Evolutionary conservation across 352 stramenopile genomes (phyloP).

Genomic region (Phytophthora kernoviae): DNA sequence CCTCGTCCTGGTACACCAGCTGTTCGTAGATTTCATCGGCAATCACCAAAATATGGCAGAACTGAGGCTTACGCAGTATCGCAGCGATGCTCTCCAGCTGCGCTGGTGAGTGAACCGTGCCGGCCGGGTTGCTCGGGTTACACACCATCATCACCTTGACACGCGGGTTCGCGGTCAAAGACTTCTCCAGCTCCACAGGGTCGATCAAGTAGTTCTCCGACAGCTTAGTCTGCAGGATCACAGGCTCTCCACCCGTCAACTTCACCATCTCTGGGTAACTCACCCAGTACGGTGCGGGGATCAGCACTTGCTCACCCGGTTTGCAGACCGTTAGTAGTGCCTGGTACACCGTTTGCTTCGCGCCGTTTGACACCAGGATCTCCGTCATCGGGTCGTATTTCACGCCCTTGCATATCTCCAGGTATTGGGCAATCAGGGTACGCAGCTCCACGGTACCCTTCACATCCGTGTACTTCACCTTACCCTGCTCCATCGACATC

Average conservation of each 20-base stretch:
- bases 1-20: conserved; percentile 90
- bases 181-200: conserved; percentile 69
- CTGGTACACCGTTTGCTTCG: conserved; percentile 96
- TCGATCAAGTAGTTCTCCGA: conserved; percentile 93
- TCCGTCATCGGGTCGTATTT: conserved; percentile 90
- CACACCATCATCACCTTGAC: conserved; percentile 94
- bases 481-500: conserved; percentile 64
- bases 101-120: conserved; percentile 72
- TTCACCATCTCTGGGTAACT: conserved; percentile 97
- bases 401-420: conserved; percentile 90
- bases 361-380: conserved; percentile 96
- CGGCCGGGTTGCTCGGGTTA: conserved; percentile 96
- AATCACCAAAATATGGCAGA: conserved; percentile 87
- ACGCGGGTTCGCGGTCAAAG: conserved; percentile 70
- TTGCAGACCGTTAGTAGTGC: conserved; percentile 91
- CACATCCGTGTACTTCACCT: conserved; percentile 96
- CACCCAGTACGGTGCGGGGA: conserved; percentile 97
- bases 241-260: conserved; percentile 91
- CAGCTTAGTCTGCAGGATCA: conserved; percentile 89
- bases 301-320: conserved; percentile 93
- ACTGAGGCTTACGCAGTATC: conserved; percentile 59
- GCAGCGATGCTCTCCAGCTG: conserved; percentile 56
- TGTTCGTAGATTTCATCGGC: conserved; percentile 97
- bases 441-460: conserved; percentile 91
- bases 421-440: conserved; percentile 89